These are phyloP conservation scores for Phanerodontia chrysosporium DNA, from an alignment of 768 basidiomycete species.

Conservation along the genomic window DNA sequence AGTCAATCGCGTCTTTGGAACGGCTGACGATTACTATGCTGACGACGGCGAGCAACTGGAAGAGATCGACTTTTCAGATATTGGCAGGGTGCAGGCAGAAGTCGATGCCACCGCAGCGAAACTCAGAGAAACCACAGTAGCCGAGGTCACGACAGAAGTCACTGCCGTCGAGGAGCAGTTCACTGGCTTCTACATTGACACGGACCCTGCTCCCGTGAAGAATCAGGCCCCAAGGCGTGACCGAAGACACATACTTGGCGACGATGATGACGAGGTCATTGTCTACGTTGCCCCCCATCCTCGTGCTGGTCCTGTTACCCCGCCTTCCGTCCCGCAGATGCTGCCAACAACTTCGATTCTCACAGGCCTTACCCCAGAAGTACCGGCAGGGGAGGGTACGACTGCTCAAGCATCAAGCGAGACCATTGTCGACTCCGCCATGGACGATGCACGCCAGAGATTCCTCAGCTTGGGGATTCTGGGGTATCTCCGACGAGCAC, in stretches of 20 bases:
- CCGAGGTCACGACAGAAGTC: not conserved
- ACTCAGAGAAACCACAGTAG: not conserved
- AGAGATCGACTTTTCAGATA: slow-evolving; percentile 61
- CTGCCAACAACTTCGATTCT: slow-evolving; percentile 22
- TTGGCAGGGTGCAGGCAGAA: slow-evolving; percentile 41
- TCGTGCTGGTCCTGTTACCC: slow-evolving; percentile 27
- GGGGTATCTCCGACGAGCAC: not conserved
- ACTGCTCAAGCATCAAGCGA: not conserved
- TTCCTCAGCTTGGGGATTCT: not conserved
- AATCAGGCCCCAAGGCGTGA: not conserved
- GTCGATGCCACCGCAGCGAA: slow-evolving; percentile 30
- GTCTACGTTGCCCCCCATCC: slow-evolving; percentile 79
- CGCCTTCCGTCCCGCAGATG: slow-evolving; percentile 1
- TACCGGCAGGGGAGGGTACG: not conserved
- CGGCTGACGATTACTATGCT: slow-evolving; percentile 7
- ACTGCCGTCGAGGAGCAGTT: slow-evolving; percentile 31
- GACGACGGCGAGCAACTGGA: slow-evolving; percentile 22
- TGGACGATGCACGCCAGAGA: not conserved
- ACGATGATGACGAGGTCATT: slow-evolving; percentile 55
- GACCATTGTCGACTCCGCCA: not conserved
- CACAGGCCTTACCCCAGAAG: slow-evolving; percentile 14
- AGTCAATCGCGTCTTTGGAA: slow-evolving; percentile 61
- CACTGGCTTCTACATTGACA: slow-evolving; percentile 36
- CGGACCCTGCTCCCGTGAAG: slow-evolving; percentile 13
- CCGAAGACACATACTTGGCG: slow-evolving; percentile 1